A percentile compares a stretch with the other conserved stretches of the same genome.
Conservation (phyloP, 163 green algal genomes). For the Chlorella variabilis region DNA sequence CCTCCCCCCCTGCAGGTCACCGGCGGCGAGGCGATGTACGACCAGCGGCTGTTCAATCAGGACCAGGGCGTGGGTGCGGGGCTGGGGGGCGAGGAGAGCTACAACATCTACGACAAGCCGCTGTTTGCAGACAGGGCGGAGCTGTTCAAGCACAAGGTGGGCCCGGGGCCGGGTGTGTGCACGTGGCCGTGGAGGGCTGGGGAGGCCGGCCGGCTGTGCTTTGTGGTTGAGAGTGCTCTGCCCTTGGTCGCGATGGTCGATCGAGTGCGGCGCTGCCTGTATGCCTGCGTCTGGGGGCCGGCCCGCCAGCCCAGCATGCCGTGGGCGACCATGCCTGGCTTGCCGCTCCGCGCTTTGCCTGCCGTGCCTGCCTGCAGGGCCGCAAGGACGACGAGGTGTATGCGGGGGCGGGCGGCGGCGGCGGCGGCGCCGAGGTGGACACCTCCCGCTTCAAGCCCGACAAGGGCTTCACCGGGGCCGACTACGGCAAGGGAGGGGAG, state of each 20-base stretch:
- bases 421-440: slow-evolving; percentile 22
- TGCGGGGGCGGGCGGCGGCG: slow-evolving; percentile 67
- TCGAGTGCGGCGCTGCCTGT: not conserved
- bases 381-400: slow-evolving; percentile 86
- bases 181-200: not conserved
- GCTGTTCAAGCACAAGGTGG: slow-evolving; percentile 71
- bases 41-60: slow-evolving; percentile 93
- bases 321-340: too few relatives aligned
- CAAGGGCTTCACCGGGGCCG: slow-evolving; percentile 62
- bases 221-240: too few relatives aligned
- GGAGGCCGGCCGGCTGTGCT: too few relatives aligned
- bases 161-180: slow-evolving; percentile 36
- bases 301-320: too few relatives aligned
- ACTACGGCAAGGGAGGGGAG: slow-evolving; percentile 53
- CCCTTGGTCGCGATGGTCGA: too few relatives aligned
- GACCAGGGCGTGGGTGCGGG: slow-evolving; percentile 71
- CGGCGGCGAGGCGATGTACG: slow-evolving; percentile 92
- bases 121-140: slow-evolving; percentile 87
- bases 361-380: slow-evolving; percentile 53
- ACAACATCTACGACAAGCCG: slow-evolving; percentile 97
- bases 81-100: slow-evolving; percentile 90
- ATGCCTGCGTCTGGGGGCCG: too few relatives aligned
- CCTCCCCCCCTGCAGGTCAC: slow-evolving; percentile 57
- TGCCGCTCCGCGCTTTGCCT: not conserved
- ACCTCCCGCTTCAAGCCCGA: slow-evolving; percentile 46